Evolutionary conservation across 2,329 filamentous ascomycete genomes (phyloP), one percentile per base, ranked within the genome.

Genomic region (Hypoxylon sp.): DNA sequence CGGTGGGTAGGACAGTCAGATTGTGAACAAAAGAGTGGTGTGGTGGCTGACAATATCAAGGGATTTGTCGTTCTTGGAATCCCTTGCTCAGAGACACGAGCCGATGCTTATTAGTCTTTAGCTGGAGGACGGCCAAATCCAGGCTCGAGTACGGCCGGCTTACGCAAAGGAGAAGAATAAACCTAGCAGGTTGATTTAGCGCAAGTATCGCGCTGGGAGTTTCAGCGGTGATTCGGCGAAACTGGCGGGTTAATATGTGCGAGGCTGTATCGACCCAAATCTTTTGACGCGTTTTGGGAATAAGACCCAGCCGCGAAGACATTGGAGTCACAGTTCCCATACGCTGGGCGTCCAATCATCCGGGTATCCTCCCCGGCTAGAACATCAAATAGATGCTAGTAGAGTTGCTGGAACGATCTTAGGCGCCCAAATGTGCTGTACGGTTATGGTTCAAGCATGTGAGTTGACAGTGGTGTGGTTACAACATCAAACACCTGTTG

Each of bases 181-280:
- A 67, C 58, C 68, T 61, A 47, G 61, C 52, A 62, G 34, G 43
- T 62, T 61, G 61, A 66, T 64, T 63, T 65, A 70, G 63, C 56
- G 55, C 57, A 66, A 30, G 58, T 53, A 47, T 68, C 52, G 61
- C 43, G 41, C 52, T 57, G 60, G 48, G 53, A 67, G 50, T 48
- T 62, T 63, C 41, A 30, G 63, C 16, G 46, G 60, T 66, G 62
- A 71, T 71, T 71, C 69, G 69, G 69, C 69, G 69, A 69, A 67
- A 71, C 61, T 61, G 55, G 64, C 64, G 62, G 64, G 56, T 64
- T 67, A 69, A 65, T 67, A 69, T 65, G 59, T 66, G 61, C 68
- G 68, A 70, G 65, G 66, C 61, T 68, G 66, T 70, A 65, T 67
- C 55, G 58, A 68, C 41, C 65, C 60, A 62, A 63, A 64, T 55